These are phyloP conservation scores for Diplogelasinospora grovesii DNA, from an alignment of 495 filamentous ascomycete genomes.

Conservation along the genomic window DNA sequence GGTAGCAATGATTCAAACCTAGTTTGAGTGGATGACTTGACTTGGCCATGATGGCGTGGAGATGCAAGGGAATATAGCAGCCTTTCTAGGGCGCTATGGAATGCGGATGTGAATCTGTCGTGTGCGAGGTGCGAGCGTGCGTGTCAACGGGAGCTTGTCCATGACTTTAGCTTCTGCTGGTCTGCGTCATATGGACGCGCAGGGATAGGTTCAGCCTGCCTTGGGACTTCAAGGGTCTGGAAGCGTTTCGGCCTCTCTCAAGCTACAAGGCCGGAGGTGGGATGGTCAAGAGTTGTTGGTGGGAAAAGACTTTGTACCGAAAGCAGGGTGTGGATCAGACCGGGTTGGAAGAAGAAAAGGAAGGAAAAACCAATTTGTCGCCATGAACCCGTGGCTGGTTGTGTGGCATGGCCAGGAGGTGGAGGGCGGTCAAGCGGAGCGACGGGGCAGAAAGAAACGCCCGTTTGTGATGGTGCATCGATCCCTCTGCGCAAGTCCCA, in stretches of 20 bases:
- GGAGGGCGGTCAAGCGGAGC: conserved; percentile 29
- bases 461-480: neutral
- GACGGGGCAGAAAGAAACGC: conserved; percentile 14
- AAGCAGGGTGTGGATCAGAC: conserved; percentile 11
- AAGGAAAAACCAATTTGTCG: conserved; percentile 15
- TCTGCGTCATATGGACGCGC: conserved; percentile 29
- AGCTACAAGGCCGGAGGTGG: conserved; percentile 22
- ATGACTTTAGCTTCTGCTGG: conserved; percentile 23
- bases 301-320: conserved; percentile 12
- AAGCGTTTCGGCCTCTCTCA: conserved; percentile 24
- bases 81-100: conserved; percentile 30
- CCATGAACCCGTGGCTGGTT: conserved; percentile 7
- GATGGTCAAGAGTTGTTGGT: no score
- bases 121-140: conserved; percentile 18
- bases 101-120: conserved; percentile 21
- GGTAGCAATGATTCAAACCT: conserved; percentile 20
- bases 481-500: conserved; percentile 1
- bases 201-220: conserved; percentile 29
- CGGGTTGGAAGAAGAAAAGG: conserved; percentile 13
- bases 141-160: conserved; percentile 24
- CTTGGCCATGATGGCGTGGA: conserved; percentile 14
- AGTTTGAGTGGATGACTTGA: conserved; percentile 18
- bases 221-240: conserved; percentile 15
- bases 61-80: conserved; percentile 14
- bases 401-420: conserved; percentile 8